Percentiles rank a stretch among this genome's conserved stretches.
These are phyloP conservation scores for Colletotrichum sp. DNA, from an alignment of 2,329 filamentous ascomycete genomes.

Conservation along the genomic window DNA sequence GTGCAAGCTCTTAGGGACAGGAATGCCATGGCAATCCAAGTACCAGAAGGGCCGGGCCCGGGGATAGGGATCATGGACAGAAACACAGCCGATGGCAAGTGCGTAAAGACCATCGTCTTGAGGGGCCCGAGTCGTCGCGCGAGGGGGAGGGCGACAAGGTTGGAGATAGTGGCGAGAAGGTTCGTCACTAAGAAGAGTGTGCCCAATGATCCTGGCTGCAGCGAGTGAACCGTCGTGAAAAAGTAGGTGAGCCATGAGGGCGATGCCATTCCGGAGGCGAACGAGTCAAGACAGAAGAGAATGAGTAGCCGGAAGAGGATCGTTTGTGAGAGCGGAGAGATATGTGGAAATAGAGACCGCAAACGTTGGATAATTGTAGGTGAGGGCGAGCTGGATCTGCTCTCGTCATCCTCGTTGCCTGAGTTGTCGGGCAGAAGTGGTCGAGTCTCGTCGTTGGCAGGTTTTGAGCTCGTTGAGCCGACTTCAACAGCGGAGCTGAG, in stretches of 20 bases:
- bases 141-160: slow-evolving; percentile 58
- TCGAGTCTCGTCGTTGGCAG: neutral
- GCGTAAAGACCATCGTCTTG: slow-evolving; percentile 79
- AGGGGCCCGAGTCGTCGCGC: slow-evolving; percentile 66
- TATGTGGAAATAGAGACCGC: slow-evolving; percentile 10
- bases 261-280: slow-evolving; percentile 71
- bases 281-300: slow-evolving; percentile 19
- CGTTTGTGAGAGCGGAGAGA: slow-evolving; percentile 13
- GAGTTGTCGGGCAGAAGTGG: neutral
- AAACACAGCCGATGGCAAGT: slow-evolving; percentile 71
- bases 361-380: neutral
- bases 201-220: slow-evolving; percentile 56
- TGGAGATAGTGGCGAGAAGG: slow-evolving; percentile 56
- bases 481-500: slow-evolving; percentile 54
- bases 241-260: slow-evolving; percentile 65
- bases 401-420: neutral
- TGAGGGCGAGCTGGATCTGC: no score
- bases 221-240: slow-evolving; percentile 52
- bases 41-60: slow-evolving; percentile 31
- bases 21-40: slow-evolving; percentile 62
- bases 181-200: slow-evolving; percentile 60
- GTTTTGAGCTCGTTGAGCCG: slow-evolving; percentile 19
- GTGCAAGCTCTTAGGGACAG: slow-evolving; percentile 66
- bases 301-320: slow-evolving; percentile 19
- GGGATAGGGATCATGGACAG: slow-evolving; percentile 68